phyloP scores from a whole-genome alignment of 75 land plant genomes.

The Pinus tabuliformis region DNA sequence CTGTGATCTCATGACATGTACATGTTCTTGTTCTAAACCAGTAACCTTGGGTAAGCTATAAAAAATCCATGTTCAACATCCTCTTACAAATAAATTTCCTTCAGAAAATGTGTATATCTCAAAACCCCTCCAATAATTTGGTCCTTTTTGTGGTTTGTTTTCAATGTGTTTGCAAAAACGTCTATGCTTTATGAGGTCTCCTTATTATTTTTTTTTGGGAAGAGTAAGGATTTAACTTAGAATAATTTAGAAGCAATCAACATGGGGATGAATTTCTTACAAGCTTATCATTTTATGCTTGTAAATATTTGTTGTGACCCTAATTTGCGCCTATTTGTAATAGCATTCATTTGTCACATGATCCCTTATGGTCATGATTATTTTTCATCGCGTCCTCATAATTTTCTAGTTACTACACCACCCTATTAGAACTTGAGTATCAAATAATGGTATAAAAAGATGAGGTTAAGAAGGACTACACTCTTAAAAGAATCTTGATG shows the following conservation, averaged over 20 bases:
- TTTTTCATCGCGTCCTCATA: neutral
- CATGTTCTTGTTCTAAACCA: too few relatives aligned
- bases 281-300: neutral
- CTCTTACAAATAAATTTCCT: neutral
- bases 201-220: neutral
- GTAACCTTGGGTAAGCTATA: too few relatives aligned
- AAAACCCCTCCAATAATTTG: too few relatives aligned
- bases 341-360: neutral
- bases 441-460: too few relatives aligned
- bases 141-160: too few relatives aligned
- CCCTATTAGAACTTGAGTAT: too few relatives aligned
- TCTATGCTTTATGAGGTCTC: neutral
- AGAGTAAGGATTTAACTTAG: neutral
- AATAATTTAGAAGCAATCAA: neutral
- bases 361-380: neutral
- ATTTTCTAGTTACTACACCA: too few relatives aligned
- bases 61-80: too few relatives aligned
- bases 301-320: neutral
- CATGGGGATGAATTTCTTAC: neutral
- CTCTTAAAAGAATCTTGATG: too few relatives aligned
- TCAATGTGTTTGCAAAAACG: neutral
- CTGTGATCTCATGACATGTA: too few relatives aligned
- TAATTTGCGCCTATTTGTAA: neutral
- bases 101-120: too few relatives aligned
- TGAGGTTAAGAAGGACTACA: too few relatives aligned